Conservation (phyloP, 352 stramenopile species). For the Phytophthora brassicae region DNA sequence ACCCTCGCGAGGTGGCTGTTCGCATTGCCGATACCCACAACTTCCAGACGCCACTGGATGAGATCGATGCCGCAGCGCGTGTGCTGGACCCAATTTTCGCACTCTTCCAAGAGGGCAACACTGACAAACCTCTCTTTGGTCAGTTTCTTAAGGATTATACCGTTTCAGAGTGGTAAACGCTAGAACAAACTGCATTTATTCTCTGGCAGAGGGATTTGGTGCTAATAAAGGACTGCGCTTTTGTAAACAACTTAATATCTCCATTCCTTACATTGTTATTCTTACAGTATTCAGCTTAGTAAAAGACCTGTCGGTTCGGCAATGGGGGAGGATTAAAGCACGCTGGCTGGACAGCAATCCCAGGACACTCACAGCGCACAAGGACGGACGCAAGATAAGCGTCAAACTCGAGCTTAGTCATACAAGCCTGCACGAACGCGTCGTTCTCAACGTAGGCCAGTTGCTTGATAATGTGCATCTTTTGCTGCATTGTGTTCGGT, state of each 20-base stretch:
- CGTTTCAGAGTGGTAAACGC: slow-evolving; percentile 60
- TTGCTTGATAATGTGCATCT: slow-evolving; percentile 26
- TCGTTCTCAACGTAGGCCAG: slow-evolving; percentile 39
- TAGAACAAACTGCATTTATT: slow-evolving; percentile 16
- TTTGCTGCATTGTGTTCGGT: slow-evolving; percentile 30
- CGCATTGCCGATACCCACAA: slow-evolving; percentile 91
- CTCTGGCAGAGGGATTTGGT: background rate
- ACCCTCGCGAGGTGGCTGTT: slow-evolving; percentile 90
- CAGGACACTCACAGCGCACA: slow-evolving; percentile 12
- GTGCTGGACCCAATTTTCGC: slow-evolving; percentile 94
- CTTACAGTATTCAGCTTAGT: background rate
- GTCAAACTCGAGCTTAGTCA: slow-evolving; percentile 18
- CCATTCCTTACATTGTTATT: background rate
- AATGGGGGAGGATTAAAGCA: slow-evolving; percentile 7
- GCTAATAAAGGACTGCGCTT: slow-evolving; percentile 4
- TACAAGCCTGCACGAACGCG: slow-evolving; percentile 39
- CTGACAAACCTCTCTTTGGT: slow-evolving; percentile 45
- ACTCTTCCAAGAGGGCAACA: slow-evolving; percentile 53
- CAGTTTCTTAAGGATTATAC: slow-evolving; percentile 82
- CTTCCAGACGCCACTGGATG: slow-evolving; percentile 96
- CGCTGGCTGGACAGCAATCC: slow-evolving; percentile 10
- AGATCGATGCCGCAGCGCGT: slow-evolving; percentile 92
- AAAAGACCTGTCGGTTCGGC: slow-evolving; percentile 4
- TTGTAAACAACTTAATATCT: background rate
- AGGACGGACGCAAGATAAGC: slow-evolving; percentile 19